Evolutionary conservation across 1,284 basidiomycete genomes (phyloP).

Genomic region (Heterobasidion occidentale): DNA sequence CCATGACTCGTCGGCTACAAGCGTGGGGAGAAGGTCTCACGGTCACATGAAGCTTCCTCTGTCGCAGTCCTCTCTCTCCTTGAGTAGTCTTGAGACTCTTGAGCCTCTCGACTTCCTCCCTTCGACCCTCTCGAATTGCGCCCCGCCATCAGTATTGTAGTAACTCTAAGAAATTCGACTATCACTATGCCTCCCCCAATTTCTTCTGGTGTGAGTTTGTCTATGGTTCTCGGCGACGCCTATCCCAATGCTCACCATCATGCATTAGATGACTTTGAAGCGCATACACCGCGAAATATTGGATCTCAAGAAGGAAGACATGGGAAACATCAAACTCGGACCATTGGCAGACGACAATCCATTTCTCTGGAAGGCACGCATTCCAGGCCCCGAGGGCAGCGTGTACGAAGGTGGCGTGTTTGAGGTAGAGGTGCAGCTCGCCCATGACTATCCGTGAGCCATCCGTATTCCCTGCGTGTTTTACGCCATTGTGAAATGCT

Average conservation of each 20-base stretch:
- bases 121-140: no score
- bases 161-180: no score
- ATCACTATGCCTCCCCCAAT: not conserved
- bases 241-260: not conserved
- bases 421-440: slow-evolving; percentile 63
- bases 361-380: slow-evolving; percentile 44
- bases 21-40: not conserved
- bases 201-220: not conserved
- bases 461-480: not conserved
- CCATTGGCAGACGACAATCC: slow-evolving; percentile 45
- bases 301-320: slow-evolving; percentile 78
- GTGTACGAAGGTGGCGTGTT: slow-evolving; percentile 87
- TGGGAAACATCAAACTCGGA: slow-evolving; percentile 65
- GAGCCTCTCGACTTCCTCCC: no score
- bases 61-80: not conserved
- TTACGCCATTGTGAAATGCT: no score
- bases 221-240: not conserved
- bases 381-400: slow-evolving; percentile 81
- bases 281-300: slow-evolving; percentile 84
- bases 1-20: not conserved
- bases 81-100: no score
- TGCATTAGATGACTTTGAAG: slow-evolving; percentile 68
- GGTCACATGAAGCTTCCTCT: not conserved
- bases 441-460: slow-evolving; percentile 78
- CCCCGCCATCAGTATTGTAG: no score